Evolutionary conservation across 177 flowering plant genomes (phyloP), one percentile per base, ranked within the genome.

Genomic region (Vitis hybrid): DNA sequence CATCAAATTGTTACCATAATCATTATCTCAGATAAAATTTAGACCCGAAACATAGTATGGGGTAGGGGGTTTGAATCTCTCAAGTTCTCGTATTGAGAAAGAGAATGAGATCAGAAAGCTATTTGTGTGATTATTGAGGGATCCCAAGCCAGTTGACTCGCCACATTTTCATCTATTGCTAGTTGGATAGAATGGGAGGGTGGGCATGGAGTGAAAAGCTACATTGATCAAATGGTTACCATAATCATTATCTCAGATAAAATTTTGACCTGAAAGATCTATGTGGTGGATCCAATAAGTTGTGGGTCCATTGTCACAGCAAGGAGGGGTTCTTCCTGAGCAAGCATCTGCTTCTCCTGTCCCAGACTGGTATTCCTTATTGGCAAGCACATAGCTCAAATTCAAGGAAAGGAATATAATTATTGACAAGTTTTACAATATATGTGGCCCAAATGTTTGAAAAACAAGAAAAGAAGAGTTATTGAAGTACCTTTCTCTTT

Each of bases 401-500:
- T 70, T 66, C 60, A 72, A 77, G 75, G 78, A 48, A 71, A 76
- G 71, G 81, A 78, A 80, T 81, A 78, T 56, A 76, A 77, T 63
- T 66, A 75, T 72, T 53, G 74, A 75, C 49, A 65, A 49, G 69
- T 31, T 53, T 49, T 70, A 22, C 6, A 60, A 56, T 77, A 59
- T 6, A 69, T 71, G 78, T 77, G 82, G 83, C 79, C 84, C 85
- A 75, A 82, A 80, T 69, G 75, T 85, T 80, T 81, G 86, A 84
- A 85, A 80, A 82, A 74, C 75, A 69, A 60, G 71, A 72, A 83
- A 85, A 84, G 73, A 75, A 69, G 56, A 78, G 77, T 66, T 55
- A 78, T 71, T 65, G 70, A 79, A 70, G 80, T 80, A 76, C 80
- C 87, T 89, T 84, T 88, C 79, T 70, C 89, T 86, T 87, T 86